Base-by-base conservation (phyloP, 768 basidiomycete species). In the Paxillus rubicundulus region DNA sequence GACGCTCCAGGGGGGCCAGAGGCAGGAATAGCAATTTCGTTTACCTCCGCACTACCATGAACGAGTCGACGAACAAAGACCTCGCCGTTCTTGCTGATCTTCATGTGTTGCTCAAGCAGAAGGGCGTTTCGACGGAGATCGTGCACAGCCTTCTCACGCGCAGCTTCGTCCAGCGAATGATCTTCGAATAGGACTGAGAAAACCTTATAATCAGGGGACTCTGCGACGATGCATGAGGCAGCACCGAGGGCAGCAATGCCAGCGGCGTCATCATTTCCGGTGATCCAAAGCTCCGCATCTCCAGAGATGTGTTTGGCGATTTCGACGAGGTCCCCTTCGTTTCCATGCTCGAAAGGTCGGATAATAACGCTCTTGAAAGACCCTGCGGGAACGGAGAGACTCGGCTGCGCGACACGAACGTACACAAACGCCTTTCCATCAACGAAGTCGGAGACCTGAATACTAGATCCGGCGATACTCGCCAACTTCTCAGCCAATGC, bases 191-290 rank as follows among this genome's bases (percentile, higher is more conserved):
- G 62, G 1, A 68, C 50, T 2, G 64, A 66, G 24, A 57, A 68
- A 2, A 64, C 62, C 28, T 56, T 59, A 42, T 64, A 68, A 32
- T 66, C 67, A 12, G 64, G 64, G 4, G 64, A 68, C 20, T 68
- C 66, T 8, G 67, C 65, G 4, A 65, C 59, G 5, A 68, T 46
- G 45, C 66, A 68, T 0, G 67, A 64, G 3, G 64, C 62, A 18
- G 68, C 32, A 24, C 66, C 67, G 13, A 68, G 58, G 16, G 66
- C 67, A 10, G 64, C 67, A 14, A 68, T 68, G 27, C 66, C 66
- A 43, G 54, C 64, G 1, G 66, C 60, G 27, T 69, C 59, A 34
- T 68, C 66, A 30, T 68, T 69, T 5, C 64, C 65, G 2, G 57
- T 63, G 46, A 68, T 58, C 66, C 66, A 68, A 2, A 68, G 17